A percentile compares a stretch with the other conserved stretches of the same genome.
Evolutionary conservation across 345 rosid species (phyloP).

Genomic region (Populus simonii): DNA sequence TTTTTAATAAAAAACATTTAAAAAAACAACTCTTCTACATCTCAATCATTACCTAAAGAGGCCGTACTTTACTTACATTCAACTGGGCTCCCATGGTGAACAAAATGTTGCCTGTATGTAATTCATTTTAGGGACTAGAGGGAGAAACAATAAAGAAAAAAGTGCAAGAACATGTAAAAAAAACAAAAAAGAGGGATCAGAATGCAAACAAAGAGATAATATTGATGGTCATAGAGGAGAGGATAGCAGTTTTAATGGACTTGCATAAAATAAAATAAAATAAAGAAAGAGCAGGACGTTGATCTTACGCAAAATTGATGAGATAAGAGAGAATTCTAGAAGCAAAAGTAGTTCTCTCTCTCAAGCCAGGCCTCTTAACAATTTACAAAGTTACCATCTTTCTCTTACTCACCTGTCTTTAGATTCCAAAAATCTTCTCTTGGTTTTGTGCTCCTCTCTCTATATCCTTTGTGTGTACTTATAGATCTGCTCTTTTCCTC

Average conservation of each 20-base stretch:
- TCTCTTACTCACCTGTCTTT: not conserved
- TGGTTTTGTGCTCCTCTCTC: not conserved
- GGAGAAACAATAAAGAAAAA: too few species aligned
- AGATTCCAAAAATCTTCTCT: not conserved
- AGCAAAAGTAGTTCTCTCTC: not conserved
- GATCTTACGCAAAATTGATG: not conserved
- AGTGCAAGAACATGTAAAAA: not conserved
- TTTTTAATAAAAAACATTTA: too few species aligned
- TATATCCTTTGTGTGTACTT: not conserved
- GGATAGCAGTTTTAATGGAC: too few species aligned
- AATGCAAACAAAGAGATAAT: too few species aligned
- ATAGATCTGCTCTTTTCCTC: not conserved
- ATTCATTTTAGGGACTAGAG: not conserved
- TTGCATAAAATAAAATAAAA: not conserved
- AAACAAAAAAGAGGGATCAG: not conserved
- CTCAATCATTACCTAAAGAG: too few species aligned
- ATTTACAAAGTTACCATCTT: not conserved
- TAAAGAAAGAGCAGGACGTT: not conserved
- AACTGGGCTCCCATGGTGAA: too few species aligned
- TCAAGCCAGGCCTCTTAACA: not conserved
- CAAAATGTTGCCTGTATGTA: too few species aligned
- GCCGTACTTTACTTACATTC: too few species aligned
- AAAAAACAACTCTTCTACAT: too few species aligned
- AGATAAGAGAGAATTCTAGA: constrained; percentile 17
- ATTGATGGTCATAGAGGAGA: too few species aligned